Evolutionary conservation across 169 alveolate genomes (phyloP).

Genomic region (Amoebophrya sp.): DNA sequence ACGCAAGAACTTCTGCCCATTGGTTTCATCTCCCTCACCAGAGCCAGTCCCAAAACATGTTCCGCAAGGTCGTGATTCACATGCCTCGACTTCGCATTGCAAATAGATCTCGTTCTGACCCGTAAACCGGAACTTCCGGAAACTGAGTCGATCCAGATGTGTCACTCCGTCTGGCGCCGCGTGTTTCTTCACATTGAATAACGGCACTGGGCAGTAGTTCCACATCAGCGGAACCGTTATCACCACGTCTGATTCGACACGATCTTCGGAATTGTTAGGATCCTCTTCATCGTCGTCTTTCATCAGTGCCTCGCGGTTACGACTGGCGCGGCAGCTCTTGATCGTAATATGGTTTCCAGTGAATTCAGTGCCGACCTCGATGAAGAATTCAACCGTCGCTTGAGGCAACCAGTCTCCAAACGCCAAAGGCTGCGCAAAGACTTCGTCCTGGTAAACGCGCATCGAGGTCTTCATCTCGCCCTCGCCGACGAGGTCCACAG

Average conservation of each 20-base stretch:
- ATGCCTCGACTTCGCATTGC: conserved; percentile 4
- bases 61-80: background rate
- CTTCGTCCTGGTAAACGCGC: background rate
- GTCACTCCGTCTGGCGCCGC: background rate
- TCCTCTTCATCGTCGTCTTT: background rate
- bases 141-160: background rate
- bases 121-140: background rate
- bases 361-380: background rate
- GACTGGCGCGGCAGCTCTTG: background rate
- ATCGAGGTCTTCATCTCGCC: background rate
- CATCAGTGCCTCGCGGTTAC: background rate
- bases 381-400: background rate
- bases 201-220: background rate
- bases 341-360: background rate
- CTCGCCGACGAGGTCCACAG: background rate
- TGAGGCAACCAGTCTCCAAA: background rate
- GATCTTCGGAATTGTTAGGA: no score
- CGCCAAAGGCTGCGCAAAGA: background rate
- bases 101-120: background rate
- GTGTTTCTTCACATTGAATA: background rate
- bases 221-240: background rate
- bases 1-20: background rate
- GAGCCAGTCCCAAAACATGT: no score
- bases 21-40: background rate
- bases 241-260: no score